Percentiles rank a stretch among this genome's conserved stretches.
These are phyloP conservation scores for Myxozyma mucilagina DNA, from an alignment of 805 yeast species.

Conservation along the genomic window DNA sequence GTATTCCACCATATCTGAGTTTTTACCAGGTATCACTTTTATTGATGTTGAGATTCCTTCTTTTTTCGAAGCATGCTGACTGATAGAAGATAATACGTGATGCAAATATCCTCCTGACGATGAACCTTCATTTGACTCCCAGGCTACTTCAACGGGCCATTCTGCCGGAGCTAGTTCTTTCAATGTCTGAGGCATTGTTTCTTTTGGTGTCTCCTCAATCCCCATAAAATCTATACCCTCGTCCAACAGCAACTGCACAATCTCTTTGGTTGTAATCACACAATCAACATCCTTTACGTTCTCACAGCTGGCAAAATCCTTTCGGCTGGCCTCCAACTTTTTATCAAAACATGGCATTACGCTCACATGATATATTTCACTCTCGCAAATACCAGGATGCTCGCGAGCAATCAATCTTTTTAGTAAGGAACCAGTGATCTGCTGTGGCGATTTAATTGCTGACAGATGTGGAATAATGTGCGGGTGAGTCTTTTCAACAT, in stretches of 20 bases:
- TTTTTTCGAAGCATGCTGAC: conserved; percentile 17
- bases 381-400: conserved; percentile 35
- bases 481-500: conserved; percentile 95
- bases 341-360: conserved; percentile 98
- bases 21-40: conserved; percentile 57
- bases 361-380: conserved; percentile 71
- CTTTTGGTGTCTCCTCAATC: conserved; percentile 3
- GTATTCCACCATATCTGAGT: conserved; percentile 73
- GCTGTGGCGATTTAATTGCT: conserved; percentile 85
- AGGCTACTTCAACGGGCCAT: conserved; percentile 66
- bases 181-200: neutral
- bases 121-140: conserved; percentile 78
- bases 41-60: conserved; percentile 43
- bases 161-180: conserved; percentile 50
- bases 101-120: conserved; percentile 88
- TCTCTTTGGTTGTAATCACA: conserved; percentile 88
- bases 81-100: conserved; percentile 54
- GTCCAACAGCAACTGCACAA: conserved; percentile 68
- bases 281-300: conserved; percentile 75
- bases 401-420: conserved; percentile 53
- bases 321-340: conserved; percentile 89
- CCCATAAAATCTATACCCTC: conserved; percentile 40
- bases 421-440: conserved; percentile 78
- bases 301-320: conserved; percentile 52
- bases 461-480: conserved; percentile 70